Conservation (phyloP, 2,329 filamentous ascomycete species). For the Apiospora arundinis region DNA sequence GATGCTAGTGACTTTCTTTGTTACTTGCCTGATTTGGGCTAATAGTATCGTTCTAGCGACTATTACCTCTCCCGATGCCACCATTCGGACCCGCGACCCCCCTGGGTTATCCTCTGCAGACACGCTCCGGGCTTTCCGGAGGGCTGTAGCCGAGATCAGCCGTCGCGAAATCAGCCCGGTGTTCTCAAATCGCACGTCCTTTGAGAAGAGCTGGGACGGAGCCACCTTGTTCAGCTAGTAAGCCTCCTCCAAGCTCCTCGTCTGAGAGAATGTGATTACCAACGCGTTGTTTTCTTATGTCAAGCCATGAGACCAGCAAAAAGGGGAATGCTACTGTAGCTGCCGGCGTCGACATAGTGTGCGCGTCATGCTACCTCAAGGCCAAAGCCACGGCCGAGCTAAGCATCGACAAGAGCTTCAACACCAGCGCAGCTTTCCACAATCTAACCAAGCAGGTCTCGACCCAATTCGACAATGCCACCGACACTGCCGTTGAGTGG, state of each 20-base stretch:
- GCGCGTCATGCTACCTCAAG: constrained; percentile 57
- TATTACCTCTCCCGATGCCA: constrained; percentile 23
- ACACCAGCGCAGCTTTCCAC: constrained; percentile 41
- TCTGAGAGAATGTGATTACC: constrained; percentile 25
- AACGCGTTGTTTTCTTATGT: constrained; percentile 7
- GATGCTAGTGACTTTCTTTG: not conserved
- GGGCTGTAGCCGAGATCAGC: constrained; percentile 30
- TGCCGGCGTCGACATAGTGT: constrained; percentile 49
- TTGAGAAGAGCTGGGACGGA: constrained; percentile 36
- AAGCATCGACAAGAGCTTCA: constrained; percentile 48
- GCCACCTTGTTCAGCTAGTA: constrained; percentile 41
- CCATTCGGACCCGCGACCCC: constrained; percentile 34
- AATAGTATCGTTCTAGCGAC: constrained; percentile 21
- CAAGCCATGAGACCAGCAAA: constrained; percentile 9
- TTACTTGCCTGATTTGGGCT: constrained; percentile 23
- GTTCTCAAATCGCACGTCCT: constrained; percentile 29
- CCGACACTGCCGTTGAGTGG: constrained; percentile 35
- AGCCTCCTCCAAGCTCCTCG: not conserved
- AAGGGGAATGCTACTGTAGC: constrained; percentile 31
- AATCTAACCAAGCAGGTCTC: constrained; percentile 43
- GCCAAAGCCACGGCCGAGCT: constrained; percentile 51
- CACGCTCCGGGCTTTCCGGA: constrained; percentile 33
- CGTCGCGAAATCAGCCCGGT: constrained; percentile 31
- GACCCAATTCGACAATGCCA: constrained; percentile 43
- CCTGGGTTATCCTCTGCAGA: constrained; percentile 29